These are phyloP conservation scores for Haematococcus lacustris DNA, from an alignment of 139 green algal genomes.

Conservation along the genomic window DNA sequence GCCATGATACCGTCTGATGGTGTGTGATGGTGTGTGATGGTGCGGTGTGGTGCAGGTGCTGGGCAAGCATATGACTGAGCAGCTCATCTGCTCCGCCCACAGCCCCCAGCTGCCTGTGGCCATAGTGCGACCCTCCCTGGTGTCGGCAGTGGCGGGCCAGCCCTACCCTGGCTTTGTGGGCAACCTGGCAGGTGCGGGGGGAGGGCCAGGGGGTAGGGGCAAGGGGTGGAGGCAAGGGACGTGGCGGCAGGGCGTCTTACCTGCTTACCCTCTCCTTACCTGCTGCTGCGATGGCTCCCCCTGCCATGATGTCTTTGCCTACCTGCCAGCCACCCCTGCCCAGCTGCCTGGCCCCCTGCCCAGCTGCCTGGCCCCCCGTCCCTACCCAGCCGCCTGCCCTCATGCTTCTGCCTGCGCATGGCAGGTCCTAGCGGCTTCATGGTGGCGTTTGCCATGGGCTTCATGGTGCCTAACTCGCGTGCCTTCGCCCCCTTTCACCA, in stretches of 20 bases:
- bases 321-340: background rate
- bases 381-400: background rate
- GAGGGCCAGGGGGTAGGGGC: no score
- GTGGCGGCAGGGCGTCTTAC: background rate
- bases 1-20: background rate
- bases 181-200: slow-evolving; percentile 39
- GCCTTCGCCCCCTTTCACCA: slow-evolving; percentile 26
- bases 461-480: slow-evolving; percentile 24
- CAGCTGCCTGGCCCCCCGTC: background rate
- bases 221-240: background rate
- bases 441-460: slow-evolving; percentile 37
- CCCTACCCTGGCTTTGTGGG: slow-evolving; percentile 44
- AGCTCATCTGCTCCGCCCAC: slow-evolving; percentile 39
- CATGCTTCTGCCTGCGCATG: background rate
- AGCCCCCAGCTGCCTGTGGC: slow-evolving; percentile 1
- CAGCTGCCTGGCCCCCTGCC: background rate
- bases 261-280: background rate
- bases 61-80: slow-evolving; percentile 42
- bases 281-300: background rate
- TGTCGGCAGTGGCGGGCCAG: slow-evolving; percentile 29
- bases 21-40: background rate
- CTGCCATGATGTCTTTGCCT: background rate
- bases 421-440: slow-evolving; percentile 26
- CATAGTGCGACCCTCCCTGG: slow-evolving; percentile 44
- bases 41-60: slow-evolving; percentile 14